Evolutionary conservation across 2,329 filamentous ascomycete genomes (phyloP), one percentile per base, ranked within the genome.

Genomic region (Calonectria fujianensis): DNA sequence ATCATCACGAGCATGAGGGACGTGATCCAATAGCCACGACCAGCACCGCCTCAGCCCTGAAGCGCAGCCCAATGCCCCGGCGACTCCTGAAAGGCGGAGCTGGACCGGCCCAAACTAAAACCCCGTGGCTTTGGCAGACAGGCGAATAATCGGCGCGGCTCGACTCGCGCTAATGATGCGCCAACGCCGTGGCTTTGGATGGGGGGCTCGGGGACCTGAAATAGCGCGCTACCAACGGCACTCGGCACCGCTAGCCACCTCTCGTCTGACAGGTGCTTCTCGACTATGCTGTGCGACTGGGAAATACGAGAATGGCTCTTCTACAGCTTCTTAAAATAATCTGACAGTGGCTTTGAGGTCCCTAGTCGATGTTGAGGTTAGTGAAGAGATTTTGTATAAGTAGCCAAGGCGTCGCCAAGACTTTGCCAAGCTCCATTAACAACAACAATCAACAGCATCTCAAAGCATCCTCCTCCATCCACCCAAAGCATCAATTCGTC

Each of bases 221-320:
- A 41, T 63, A 37, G 31, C 64, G 48, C 35, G 20, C 41, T 27
- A 29, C 20, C n/a, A 32, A 32, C 70, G 70, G 70, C 57, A 69
- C 31, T 73, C 71, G 71, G 71, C 71, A 69, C 66, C 71, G 67
- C 59, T 73, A 70, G 59, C 52, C 7, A 48, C n/a, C 2, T 20
- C 24, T 16, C 16, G 31, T 59, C 52, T 48, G 48, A 54, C 48
- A 39, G 32, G 20, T 50, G 24, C 18, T 37, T 35, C n/a, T 24
- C 37, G n/a, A 48, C 51, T 20, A 39, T 31, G 39, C 2, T 45
- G 35, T n/a, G 32, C 37, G 45, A 41, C 20, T 32, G 59, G 50
- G 11, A 45, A 73, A 70, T 66, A 66, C 67, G 72, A 70, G 35
- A 50, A 66, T 32, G 24, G 13, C 20, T n/a, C 32, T 48, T 41